A percentile compares a stretch with the other conserved stretches of the same genome.
Conservation (phyloP, 495 filamentous ascomycete species). For the Beverwykella pulmonaria region DNA sequence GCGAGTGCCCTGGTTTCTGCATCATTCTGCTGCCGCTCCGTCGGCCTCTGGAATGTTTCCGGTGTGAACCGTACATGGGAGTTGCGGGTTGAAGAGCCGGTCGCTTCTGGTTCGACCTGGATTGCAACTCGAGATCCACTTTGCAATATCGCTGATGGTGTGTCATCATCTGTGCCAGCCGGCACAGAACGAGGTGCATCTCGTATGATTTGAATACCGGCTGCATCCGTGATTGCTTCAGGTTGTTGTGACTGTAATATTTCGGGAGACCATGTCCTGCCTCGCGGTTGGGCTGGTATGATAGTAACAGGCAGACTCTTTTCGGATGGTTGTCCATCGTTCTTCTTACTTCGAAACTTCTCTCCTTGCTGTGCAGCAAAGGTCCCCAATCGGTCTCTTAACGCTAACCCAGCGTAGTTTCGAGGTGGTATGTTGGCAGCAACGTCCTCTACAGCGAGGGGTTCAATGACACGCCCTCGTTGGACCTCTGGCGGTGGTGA, state of each 20-base stretch:
- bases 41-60: constrained; percentile 22
- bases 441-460: constrained; percentile 30
- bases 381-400: constrained; percentile 44
- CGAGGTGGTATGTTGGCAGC: constrained; percentile 35
- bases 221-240: not conserved
- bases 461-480: constrained; percentile 46
- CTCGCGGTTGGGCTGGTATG: constrained; percentile 67
- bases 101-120: not conserved
- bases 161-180: not conserved
- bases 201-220: not conserved
- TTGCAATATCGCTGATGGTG: not conserved
- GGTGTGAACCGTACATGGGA: constrained; percentile 32
- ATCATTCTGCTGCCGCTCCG: not conserved
- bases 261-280: constrained; percentile 46
- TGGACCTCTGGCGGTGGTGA: constrained; percentile 60
- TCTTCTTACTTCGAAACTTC: constrained; percentile 39
- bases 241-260: constrained; percentile 23
- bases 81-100: constrained; percentile 1
- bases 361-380: constrained; percentile 47
- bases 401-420: constrained; percentile 42
- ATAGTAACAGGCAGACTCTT: constrained; percentile 62
- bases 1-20: not conserved
- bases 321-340: constrained; percentile 40
- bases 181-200: constrained; percentile 3
- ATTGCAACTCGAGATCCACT: not conserved